These are phyloP conservation scores for Scheffersomyces lignicola DNA, from an alignment of 1,139 yeast genomes.

Conservation along the genomic window DNA sequence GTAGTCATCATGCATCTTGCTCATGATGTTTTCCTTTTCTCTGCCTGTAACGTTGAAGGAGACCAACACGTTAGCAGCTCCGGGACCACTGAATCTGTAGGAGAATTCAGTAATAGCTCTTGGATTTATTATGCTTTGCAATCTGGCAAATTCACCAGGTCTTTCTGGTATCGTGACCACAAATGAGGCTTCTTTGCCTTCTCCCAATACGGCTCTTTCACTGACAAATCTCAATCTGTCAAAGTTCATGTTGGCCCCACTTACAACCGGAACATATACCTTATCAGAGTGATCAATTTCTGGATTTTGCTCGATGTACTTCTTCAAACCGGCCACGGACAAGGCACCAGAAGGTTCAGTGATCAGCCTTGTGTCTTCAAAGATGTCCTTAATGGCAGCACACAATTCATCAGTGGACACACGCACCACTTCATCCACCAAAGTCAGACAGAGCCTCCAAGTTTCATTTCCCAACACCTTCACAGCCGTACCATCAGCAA, in stretches of 20 bases:
- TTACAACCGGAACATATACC: conserved; percentile 79
- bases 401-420: conserved; percentile 94
- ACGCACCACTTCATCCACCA: conserved; percentile 83
- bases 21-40: conserved; percentile 45
- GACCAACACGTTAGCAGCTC: conserved; percentile 76
- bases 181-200: conserved; percentile 93
- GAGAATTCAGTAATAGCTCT: conserved; percentile 92
- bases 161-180: conserved; percentile 86
- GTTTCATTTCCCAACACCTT: conserved; percentile 88
- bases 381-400: conserved; percentile 95
- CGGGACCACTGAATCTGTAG: conserved; percentile 64
- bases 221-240: conserved; percentile 95
- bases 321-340: conserved; percentile 91
- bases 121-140: conserved; percentile 78
- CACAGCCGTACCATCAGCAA: conserved; percentile 99
- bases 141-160: conserved; percentile 83
- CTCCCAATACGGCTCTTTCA: conserved; percentile 97
- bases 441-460: conserved; percentile 73
- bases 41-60: conserved; percentile 80
- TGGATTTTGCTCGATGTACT: conserved; percentile 65
- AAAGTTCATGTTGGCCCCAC: conserved; percentile 98
- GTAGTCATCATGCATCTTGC: conserved; percentile 45
- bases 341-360: conserved; percentile 98
- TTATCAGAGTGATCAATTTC: conserved; percentile 70
- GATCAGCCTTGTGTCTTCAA: conserved; percentile 91